Percentiles rank a stretch among this genome's conserved stretches.
phyloP scores from a whole-genome alignment of 2,329 filamentous ascomycete genomes.

The Colletotrichum cuscutae region DNA sequence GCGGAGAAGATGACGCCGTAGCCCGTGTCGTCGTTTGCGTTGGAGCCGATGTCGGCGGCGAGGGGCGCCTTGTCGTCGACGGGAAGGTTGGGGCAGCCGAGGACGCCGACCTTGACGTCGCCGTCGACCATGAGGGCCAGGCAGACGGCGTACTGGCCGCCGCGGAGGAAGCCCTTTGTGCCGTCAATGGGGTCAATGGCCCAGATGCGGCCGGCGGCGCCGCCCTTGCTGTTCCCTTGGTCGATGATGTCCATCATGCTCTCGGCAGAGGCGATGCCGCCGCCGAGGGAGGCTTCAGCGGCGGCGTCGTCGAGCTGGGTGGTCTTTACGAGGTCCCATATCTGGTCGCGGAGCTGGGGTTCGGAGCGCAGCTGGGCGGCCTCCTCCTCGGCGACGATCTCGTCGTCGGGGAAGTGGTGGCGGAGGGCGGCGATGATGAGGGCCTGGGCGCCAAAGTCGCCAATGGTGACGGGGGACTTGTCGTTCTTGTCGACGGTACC shows the following conservation, averaged over 20 bases:
- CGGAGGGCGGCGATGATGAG: slow-evolving; percentile 92
- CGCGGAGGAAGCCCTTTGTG: slow-evolving; percentile 95
- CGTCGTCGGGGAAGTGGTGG: slow-evolving; percentile 89
- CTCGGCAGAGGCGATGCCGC: slow-evolving; percentile 73
- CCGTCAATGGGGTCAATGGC: slow-evolving; percentile 97
- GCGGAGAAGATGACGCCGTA: slow-evolving; percentile 91
- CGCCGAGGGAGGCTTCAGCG: slow-evolving; percentile 76
- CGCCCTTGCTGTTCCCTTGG: slow-evolving; percentile 76
- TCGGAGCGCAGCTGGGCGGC: slow-evolving; percentile 82
- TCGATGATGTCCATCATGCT: slow-evolving; percentile 76
- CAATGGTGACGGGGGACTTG: slow-evolving; percentile 95
- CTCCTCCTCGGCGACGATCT: slow-evolving; percentile 96
- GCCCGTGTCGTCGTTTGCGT: slow-evolving; percentile 78
- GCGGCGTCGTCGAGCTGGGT: slow-evolving; percentile 74
- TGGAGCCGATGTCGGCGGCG: slow-evolving; percentile 76
- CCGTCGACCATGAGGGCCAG: slow-evolving; percentile 92
- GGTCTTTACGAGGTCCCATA: slow-evolving; percentile 85
- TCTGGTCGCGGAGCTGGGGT: slow-evolving; percentile 69
- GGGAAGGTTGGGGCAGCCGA: slow-evolving; percentile 95
- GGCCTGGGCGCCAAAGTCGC: slow-evolving; percentile 97
- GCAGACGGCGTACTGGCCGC: slow-evolving; percentile 97
- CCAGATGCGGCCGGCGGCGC: slow-evolving; percentile 85
- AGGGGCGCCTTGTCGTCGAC: slow-evolving; percentile 81
- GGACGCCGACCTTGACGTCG: slow-evolving; percentile 91
- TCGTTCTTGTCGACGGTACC: slow-evolving; percentile 95